Conservation (phyloP, 495 filamentous ascomycete species). For the Tricharina praecox region DNA sequence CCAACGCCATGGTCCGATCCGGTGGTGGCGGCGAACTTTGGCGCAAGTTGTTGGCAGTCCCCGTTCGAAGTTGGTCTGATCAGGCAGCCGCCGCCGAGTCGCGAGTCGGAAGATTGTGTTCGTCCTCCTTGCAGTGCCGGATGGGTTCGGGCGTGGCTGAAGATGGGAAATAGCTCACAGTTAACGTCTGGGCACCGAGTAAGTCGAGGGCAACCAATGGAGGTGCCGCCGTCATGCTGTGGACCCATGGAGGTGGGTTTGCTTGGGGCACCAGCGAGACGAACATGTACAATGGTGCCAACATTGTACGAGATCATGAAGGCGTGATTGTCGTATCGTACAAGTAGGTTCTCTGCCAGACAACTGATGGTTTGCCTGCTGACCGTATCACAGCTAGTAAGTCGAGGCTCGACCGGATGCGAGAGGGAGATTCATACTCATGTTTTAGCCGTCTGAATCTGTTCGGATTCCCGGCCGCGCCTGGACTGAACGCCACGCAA, state of each 20-base stretch:
- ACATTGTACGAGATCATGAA: conserved; percentile 31
- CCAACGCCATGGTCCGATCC: not conserved
- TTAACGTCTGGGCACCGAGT: conserved; percentile 36
- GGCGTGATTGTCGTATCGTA: conserved; percentile 43
- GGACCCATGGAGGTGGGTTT: conserved; percentile 27
- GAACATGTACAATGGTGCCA: conserved; percentile 20
- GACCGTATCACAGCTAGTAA: not conserved
- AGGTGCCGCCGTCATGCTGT: conserved; percentile 34
- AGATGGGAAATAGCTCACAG: conserved; percentile 36
- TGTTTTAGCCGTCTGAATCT: conserved; percentile 43
- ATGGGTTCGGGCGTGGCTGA: not conserved
- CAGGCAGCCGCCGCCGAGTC: not conserved
- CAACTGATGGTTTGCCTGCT: too few relatives aligned
- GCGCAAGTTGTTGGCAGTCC: conserved; percentile 4
- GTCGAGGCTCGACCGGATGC: too few relatives aligned
- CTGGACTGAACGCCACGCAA: conserved; percentile 18
- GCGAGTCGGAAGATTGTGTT: too few relatives aligned
- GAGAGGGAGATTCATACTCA: too few relatives aligned
- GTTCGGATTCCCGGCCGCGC: conserved; percentile 39
- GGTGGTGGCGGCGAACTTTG: not conserved
- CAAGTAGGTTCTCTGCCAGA: conserved; percentile 27
- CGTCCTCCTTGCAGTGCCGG: too few relatives aligned
- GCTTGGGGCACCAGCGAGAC: conserved; percentile 29
- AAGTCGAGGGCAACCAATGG: not conserved
- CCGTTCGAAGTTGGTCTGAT: not conserved